A percentile compares a stretch with the other conserved stretches of the same genome.
Conservation (phyloP, 2,329 filamentous ascomycete species). For the Xylaria digitata region DNA sequence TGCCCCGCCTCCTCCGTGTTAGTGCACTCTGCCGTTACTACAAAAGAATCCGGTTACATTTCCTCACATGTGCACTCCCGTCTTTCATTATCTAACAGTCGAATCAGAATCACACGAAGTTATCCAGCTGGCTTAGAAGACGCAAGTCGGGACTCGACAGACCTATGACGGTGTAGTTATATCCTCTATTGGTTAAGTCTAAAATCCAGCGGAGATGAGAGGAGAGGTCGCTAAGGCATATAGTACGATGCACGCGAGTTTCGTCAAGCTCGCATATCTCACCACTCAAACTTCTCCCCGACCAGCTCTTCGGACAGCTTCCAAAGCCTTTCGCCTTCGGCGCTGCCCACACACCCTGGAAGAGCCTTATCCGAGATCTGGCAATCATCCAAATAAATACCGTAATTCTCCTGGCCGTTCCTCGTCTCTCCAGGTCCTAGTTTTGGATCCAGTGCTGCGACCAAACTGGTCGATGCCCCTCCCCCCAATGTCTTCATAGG, state of each 20-base stretch:
- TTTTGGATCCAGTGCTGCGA: conserved; percentile 50
- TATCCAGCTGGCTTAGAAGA: background rate
- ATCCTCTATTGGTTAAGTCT: background rate
- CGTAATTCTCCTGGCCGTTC: conserved; percentile 50
- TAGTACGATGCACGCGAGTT: too few species aligned
- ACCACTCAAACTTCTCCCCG: conserved; percentile 51
- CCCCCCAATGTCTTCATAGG: conserved; percentile 37
- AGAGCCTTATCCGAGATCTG: conserved; percentile 48
- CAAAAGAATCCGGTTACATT: too few species aligned
- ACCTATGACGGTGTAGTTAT: background rate
- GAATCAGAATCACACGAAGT: background rate
- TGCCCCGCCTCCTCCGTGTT: too few species aligned
- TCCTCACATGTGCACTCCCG: too few species aligned
- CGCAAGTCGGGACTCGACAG: background rate
- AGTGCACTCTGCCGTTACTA: too few species aligned
- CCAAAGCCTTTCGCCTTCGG: conserved; percentile 53
- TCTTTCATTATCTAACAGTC: too few species aligned
- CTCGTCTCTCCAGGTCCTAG: conserved; percentile 40
- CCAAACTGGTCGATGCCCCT: conserved; percentile 47
- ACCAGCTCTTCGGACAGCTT: conserved; percentile 52
- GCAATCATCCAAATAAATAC: conserved; percentile 49
- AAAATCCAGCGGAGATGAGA: too few species aligned
- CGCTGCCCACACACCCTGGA: conserved; percentile 44
- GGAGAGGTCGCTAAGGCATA: background rate
- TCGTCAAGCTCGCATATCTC: background rate